Evolutionary conservation across 2,329 filamentous ascomycete genomes (phyloP).

Genomic region (Paecilomyces fulvus): DNA sequence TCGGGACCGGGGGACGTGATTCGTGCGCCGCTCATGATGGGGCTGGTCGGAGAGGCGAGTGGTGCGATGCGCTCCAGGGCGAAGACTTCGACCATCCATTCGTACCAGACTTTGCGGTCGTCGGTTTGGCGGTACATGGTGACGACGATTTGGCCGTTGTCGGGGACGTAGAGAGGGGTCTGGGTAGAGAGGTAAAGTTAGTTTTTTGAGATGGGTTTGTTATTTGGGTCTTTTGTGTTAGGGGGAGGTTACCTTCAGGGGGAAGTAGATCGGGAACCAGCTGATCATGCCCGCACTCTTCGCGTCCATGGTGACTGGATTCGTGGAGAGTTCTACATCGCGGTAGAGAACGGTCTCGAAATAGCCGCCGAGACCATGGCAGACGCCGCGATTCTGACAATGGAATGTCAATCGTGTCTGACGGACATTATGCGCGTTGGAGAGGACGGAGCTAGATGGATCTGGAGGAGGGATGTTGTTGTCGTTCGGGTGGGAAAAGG

Average conservation of each 20-base stretch:
- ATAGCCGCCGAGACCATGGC: constrained; percentile 87
- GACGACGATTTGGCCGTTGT: constrained; percentile 74
- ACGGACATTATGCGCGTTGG: constrained; percentile 88
- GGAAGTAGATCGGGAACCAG: constrained; percentile 99
- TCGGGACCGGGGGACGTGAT: constrained; percentile 17
- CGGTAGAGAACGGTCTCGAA: constrained; percentile 93
- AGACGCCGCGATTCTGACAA: constrained; percentile 67
- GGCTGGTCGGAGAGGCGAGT: constrained; percentile 7
- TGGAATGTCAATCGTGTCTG: constrained; percentile 70
- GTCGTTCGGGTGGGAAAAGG: constrained; percentile 35
- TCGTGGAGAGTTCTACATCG: constrained; percentile 79
- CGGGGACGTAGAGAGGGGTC: constrained; percentile 78
- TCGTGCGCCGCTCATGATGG: constrained; percentile 23
- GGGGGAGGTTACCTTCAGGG: constrained; percentile 63
- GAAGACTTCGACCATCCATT: constrained; percentile 90
- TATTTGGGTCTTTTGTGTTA: neutral
- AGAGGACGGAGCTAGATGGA: constrained; percentile 42
- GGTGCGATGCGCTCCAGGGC: constrained; percentile 25
- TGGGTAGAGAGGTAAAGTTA: constrained; percentile 30
- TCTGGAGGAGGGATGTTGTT: constrained; percentile 26
- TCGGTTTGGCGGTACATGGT: constrained; percentile 97
- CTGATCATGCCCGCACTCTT: constrained; percentile 99
- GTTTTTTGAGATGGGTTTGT: constrained; percentile 2
- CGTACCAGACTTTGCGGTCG: constrained; percentile 95
- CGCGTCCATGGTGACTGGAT: constrained; percentile 80